Percentiles rank a stretch among this genome's conserved stretches.
phyloP scores from a whole-genome alignment of 768 basidiomycete species.

The Cantharellus anzutake region DNA sequence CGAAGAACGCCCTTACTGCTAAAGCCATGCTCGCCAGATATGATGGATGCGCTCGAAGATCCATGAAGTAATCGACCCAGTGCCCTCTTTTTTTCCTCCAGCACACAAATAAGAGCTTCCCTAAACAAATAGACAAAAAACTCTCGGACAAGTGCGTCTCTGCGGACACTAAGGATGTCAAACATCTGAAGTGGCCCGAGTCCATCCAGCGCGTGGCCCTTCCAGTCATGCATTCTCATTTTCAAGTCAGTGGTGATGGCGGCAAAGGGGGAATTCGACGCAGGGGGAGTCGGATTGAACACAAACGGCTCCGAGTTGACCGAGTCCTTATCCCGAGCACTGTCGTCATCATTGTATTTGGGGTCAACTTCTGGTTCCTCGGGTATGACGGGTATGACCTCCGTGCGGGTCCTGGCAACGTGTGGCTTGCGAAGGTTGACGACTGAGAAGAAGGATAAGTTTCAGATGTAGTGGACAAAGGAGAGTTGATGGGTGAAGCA shows the following conservation, averaged over 20 bases:
- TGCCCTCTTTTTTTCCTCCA: constrained; percentile 82
- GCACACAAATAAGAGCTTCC: constrained; percentile 95
- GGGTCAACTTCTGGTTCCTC: constrained; percentile 1
- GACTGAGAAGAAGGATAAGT: neutral
- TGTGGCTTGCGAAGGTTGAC: neutral
- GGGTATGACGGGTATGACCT: neutral
- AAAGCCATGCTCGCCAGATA: neutral
- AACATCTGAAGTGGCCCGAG: constrained; percentile 84
- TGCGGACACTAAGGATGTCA: constrained; percentile 73
- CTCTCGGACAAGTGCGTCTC: constrained; percentile 78
- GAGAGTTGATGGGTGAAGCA: neutral
- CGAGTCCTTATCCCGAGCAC: constrained; percentile 9
- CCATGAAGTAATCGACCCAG: constrained; percentile 42
- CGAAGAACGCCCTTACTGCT: constrained; percentile 51
- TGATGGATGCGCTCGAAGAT: constrained; percentile 4
- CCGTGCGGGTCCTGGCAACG: neutral
- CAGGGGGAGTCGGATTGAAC: constrained; percentile 15
- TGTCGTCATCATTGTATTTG: too few relatives aligned
- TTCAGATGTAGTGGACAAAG: neutral
- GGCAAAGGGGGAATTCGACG: constrained; percentile 47
- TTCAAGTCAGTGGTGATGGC: constrained; percentile 78
- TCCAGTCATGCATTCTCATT: constrained; percentile 88
- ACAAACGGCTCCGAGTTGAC: constrained; percentile 13
- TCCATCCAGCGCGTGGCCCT: constrained; percentile 69
- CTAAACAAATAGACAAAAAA: constrained; percentile 89